phyloP scores from a whole-genome alignment of 2,329 filamentous ascomycete genomes.

The Biscogniauxia mediterranea region DNA sequence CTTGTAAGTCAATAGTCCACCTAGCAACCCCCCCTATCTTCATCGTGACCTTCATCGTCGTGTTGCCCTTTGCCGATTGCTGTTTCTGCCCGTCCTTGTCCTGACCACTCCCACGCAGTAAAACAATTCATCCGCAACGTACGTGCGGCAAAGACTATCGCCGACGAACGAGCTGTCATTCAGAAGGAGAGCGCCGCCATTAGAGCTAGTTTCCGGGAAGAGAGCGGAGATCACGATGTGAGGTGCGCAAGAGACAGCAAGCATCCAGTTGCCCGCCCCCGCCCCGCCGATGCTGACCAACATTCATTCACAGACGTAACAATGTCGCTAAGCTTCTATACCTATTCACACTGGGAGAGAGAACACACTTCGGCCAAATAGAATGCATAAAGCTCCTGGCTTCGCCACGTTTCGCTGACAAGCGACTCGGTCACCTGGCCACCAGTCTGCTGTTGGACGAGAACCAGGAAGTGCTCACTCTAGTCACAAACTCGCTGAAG shows the following conservation, averaged over 20 bases:
- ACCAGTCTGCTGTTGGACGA: slow-evolving; percentile 96
- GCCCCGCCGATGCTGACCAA: slow-evolving; percentile 11
- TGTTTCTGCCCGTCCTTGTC: not conserved
- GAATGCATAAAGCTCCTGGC: slow-evolving; percentile 97
- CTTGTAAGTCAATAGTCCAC: slow-evolving; percentile 25
- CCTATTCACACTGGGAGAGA: slow-evolving; percentile 94
- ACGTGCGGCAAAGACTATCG: slow-evolving; percentile 96
- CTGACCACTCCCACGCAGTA: slow-evolving; percentile 53
- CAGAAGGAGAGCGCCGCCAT: slow-evolving; percentile 99
- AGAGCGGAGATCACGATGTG: slow-evolving; percentile 87
- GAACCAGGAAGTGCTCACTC: slow-evolving; percentile 95
- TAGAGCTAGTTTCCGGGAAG: slow-evolving; percentile 94
- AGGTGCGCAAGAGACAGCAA: slow-evolving; percentile 55
- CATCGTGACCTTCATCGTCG: not conserved
- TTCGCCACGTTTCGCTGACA: slow-evolving; percentile 96
- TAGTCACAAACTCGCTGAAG: slow-evolving; percentile 96
- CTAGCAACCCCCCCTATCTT: not conserved
- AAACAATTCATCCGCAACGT: slow-evolving; percentile 99
- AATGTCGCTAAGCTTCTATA: slow-evolving; percentile 98
- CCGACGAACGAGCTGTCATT: slow-evolving; percentile 95
- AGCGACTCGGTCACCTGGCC: slow-evolving; percentile 90
- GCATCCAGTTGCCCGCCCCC: slow-evolving; percentile 4
- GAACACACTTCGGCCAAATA: slow-evolving; percentile 98
- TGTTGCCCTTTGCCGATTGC: not conserved
- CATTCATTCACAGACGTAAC: slow-evolving; percentile 68